Base-by-base conservation (phyloP, 108 stramenopile genomes). In the Nitzschia sp. region DNA sequence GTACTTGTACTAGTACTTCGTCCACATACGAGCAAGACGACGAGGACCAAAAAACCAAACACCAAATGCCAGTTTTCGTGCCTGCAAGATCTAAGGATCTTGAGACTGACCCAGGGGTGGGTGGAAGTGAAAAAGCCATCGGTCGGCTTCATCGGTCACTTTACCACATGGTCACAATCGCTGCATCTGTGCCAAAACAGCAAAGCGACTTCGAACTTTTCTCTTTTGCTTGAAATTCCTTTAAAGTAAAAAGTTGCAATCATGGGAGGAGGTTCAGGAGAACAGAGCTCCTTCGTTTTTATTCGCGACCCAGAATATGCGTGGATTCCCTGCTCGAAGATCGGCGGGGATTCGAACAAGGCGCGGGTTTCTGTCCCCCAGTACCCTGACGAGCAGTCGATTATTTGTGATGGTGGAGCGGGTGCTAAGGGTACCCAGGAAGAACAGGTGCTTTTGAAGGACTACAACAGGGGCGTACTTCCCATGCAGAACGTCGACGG, bases 401-500 rank as follows among this genome's bases (percentile, higher is more conserved):
- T 75, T 27, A 15, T 53, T 34, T 77, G 76, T 45, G 81, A 82
- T 63, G 81, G 76, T 22, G 81, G 81, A 21, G 46, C 58, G 2
- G 58, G 62, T 16, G 75, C 76, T 31, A 74, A 69, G 25, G 31
- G 36, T 23, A 63, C 25, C 15, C 76, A 80, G 26, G 85, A 89
- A 29, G 77, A 81, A n/a, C 72, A 78, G 29, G 80, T 91, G 8
- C 64, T 68, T 35, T 76, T 91, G n/a, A 85, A 86, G 25, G 90
- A 94, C 19, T 94, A 94, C 63, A 46, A 81, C 53, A 82, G 83
- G 50, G 53, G 80, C 4, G 78, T 83, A 21, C 68, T 94, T 44
- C 93, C 93, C 0, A 54, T 90, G 75, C 88, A 88, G 62, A 91
- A 94, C 71, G 76, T 85, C 16, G 83, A 91, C 46, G 56, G 29